Evolutionary conservation across 306 rosid species (phyloP), one percentile per base, ranked within the genome.

Genomic region (Spatholobus suberectus): DNA sequence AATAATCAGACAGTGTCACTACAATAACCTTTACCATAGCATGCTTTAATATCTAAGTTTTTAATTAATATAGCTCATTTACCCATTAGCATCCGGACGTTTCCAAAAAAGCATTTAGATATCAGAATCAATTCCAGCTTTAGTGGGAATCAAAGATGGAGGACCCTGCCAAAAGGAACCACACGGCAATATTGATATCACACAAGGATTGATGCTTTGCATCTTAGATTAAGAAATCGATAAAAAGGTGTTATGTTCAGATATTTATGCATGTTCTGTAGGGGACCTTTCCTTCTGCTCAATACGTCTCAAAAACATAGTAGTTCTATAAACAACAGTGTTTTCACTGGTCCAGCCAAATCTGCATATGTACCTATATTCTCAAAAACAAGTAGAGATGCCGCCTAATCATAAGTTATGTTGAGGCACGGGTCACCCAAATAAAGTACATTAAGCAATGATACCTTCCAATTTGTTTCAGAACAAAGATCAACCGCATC

Each of bases 51-150:
- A 44, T 66, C 5, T 34, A 10, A 43, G 0, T 0, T 23, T 21
- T 13, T 34, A 32, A 29, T 4, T 26, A 44, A 75, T 10, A n/a
- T 37, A 83, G 43, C 46, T 35, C 57, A 83, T 46, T 46, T 76
- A 69, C 77, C 68, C 52, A 46, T 70, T 34, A 46, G 73, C 47
- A 70, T 70, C 32, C 21, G 49, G 1, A 46, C 46, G 2, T 23
- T 70, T 18, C 74, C 23, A 62, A 71, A 77, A 77, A 29, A 61
- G 75, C 62, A 49, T 63, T 26, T 24, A 61, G 34, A 68, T 8
- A 80, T 32, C 47, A 59, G 85, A 80, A 80, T 85, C 27, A 37
- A 80, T 85, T 85, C 85, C 62, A 80, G 27, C 46, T 40, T 72
- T 67, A 37, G 74, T 73, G 76, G 83, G 77, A 78, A 83, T 73